Conservation (phyloP, 768 basidiomycete species). For the Leccinum pellstonianum region DNA sequence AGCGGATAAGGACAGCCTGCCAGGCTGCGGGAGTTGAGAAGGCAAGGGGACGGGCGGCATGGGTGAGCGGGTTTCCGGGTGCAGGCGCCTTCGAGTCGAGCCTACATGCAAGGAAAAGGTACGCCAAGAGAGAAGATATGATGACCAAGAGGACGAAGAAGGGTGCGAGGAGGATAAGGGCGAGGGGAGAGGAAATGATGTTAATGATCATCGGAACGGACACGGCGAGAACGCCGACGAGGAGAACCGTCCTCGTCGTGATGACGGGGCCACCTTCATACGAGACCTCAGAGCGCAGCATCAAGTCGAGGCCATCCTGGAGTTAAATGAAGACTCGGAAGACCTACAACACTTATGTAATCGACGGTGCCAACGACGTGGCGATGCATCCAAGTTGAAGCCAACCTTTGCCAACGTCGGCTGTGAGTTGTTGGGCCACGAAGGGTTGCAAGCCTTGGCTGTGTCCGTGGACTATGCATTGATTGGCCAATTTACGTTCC, state of each 20-base stretch:
- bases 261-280: constrained; percentile 38
- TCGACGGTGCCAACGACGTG: not conserved
- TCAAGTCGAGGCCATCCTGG: constrained; percentile 10
- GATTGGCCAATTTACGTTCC: no score
- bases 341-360: not conserved
- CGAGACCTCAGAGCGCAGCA: constrained; percentile 12
- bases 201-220: constrained; percentile 54
- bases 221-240: constrained; percentile 58
- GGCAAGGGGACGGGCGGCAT: constrained; percentile 69
- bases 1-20: constrained; percentile 85
- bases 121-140: constrained; percentile 50
- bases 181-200: constrained; percentile 63
- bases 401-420: no score
- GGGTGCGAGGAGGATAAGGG: constrained; percentile 63
- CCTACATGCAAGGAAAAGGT: constrained; percentile 55
- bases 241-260: constrained; percentile 51
- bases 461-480: no score
- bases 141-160: constrained; percentile 49
- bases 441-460: no score
- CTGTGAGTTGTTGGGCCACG: no score
- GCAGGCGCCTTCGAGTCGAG: constrained; percentile 49
- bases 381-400: no score
- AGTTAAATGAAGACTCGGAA: no score
- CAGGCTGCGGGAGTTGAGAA: constrained; percentile 95
- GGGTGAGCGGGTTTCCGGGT: constrained; percentile 40